These are phyloP conservation scores for Chiua virens DNA, from an alignment of 768 basidiomycete species.

Conservation along the genomic window DNA sequence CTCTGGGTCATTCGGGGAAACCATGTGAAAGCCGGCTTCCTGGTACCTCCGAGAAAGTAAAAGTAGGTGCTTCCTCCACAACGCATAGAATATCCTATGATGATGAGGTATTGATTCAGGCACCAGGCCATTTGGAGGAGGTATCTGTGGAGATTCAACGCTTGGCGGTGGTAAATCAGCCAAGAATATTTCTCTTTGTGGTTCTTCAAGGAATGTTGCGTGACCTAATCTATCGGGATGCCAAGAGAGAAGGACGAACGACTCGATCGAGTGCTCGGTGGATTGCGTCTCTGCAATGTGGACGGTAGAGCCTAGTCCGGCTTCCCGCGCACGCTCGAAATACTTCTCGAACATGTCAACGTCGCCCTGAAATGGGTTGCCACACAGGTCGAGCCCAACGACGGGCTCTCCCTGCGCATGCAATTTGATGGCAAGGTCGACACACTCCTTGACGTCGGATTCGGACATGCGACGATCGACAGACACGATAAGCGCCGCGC, in stretches of 20 bases:
- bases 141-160: constrained; percentile 16
- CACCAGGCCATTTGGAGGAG: constrained; percentile 15
- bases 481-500: constrained; percentile 67
- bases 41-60: constrained; percentile 19
- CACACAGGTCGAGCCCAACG: constrained; percentile 81
- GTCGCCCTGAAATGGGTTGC: constrained; percentile 65
- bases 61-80: constrained; percentile 24
- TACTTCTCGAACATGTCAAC: constrained; percentile 49
- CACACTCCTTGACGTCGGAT: constrained; percentile 50
- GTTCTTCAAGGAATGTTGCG: constrained; percentile 74
- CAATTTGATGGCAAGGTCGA: constrained; percentile 56
- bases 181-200: constrained; percentile 51
- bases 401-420: constrained; percentile 58
- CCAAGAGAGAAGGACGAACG: constrained; percentile 57
- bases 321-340: constrained; percentile 54
- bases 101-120: constrained; percentile 24
- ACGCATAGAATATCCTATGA: constrained; percentile 21
- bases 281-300: constrained; percentile 84
- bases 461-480: constrained; percentile 70
- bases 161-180: constrained; percentile 23
- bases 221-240: constrained; percentile 73
- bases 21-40: constrained; percentile 12
- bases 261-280: constrained; percentile 55
- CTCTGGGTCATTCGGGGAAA: constrained; percentile 10
- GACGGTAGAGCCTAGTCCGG: constrained; percentile 70